These are phyloP conservation scores for Clonostachys rosea DNA, from an alignment of 2,329 filamentous ascomycete genomes.

Conservation along the genomic window DNA sequence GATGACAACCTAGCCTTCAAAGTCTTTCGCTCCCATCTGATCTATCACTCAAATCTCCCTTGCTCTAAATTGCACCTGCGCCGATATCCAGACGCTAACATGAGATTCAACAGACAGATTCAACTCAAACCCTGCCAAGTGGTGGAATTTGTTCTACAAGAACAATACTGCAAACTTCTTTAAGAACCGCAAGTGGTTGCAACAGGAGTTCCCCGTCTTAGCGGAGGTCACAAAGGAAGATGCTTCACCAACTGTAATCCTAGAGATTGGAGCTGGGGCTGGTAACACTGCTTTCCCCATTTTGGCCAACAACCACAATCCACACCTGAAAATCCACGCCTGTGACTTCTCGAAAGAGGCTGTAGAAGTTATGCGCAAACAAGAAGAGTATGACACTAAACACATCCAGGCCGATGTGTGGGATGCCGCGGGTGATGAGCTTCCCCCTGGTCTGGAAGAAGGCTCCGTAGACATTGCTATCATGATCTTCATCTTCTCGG, in stretches of 20 bases:
- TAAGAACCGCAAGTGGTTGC: constrained; percentile 96
- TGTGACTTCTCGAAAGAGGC: constrained; percentile 96
- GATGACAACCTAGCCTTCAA: constrained; percentile 56
- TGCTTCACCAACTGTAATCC: constrained; percentile 64
- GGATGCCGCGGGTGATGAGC: constrained; percentile 71
- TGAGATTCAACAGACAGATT: constrained; percentile 58
- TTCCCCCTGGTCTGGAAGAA: constrained; percentile 74
- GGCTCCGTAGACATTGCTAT: constrained; percentile 87
- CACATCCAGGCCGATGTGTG: constrained; percentile 88
- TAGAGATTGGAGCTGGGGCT: constrained; percentile 92
- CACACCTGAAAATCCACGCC: constrained; percentile 77
- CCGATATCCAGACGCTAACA: background rate
- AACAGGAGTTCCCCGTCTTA: constrained; percentile 92
- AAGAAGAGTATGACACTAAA: constrained; percentile 68
- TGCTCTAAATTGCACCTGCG: constrained; percentile 4
- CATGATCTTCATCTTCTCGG: constrained; percentile 97
- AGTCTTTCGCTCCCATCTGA: constrained; percentile 77
- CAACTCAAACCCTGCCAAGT: constrained; percentile 85
- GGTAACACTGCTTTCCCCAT: constrained; percentile 97
- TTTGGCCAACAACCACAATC: constrained; percentile 78
- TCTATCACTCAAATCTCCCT: constrained; percentile 4
- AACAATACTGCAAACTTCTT: constrained; percentile 98
- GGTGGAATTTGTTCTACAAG: constrained; percentile 98
- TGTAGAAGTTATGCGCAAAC: constrained; percentile 83
- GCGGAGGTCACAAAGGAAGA: constrained; percentile 66